Evolutionary conservation across 306 rosid genomes (phyloP), one percentile per base, ranked within the genome.

Genomic region (Quercus engelmannii): DNA sequence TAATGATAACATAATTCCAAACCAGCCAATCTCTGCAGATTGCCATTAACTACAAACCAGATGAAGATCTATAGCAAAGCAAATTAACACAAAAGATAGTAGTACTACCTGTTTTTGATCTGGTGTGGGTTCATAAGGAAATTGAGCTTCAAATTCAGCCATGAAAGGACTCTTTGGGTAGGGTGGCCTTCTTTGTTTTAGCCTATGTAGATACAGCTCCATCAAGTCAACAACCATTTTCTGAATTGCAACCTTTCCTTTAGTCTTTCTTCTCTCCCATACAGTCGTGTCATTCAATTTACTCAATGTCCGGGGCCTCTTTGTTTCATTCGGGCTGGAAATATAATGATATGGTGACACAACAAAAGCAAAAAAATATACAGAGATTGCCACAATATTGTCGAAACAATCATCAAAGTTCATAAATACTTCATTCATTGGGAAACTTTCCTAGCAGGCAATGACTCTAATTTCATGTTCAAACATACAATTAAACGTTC

Each of bases 141-240:
- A 95, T 80, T 82, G 89, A 69, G 97, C 88, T 3, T 58, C 74
- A 59, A 95, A 95, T 59, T 89, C 76, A 73, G 87, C 85, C 86
- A 85, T 62, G 55, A 84, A 79, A 68, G 87, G 80, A 79, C 86
- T 79, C 67, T 69, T 74, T 6, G 92, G 92, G 86, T 92, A 91
- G 7, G 97, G 92, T 21, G 90, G 90, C 76, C 99, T 88, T 85
- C 80, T 89, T 88, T 92, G 99, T 84, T 90, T 92, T 76, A 95
- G 89, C 85, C 99, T 88, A 69, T 91, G 97, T 5, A 95, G 80
- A 85, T 95, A 95, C 71, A 95, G 85, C 80, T 92, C 99, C 99
- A 95, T 91, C 92, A 95, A 87, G 78, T 91, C 97, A 80, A 95
- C 98, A 78, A 95, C 97, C 99, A 95, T 95, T 82, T 92, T 92